These are phyloP conservation scores for Podosphaera fusca DNA, from an alignment of 2,329 filamentous ascomycete species.

Conservation along the genomic window DNA sequence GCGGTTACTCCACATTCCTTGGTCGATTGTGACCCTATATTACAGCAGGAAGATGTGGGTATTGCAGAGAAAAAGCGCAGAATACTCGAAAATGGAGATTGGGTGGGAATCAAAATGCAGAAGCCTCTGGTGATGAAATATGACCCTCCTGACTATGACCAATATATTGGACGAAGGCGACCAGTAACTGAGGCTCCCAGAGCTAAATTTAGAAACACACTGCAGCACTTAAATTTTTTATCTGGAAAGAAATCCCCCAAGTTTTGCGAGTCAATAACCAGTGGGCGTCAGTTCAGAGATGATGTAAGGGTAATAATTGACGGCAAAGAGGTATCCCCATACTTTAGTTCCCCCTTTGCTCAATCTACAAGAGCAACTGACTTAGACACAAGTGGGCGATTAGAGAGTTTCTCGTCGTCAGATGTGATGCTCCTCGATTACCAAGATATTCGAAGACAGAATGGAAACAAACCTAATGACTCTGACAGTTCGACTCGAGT, in stretches of 20 bases:
- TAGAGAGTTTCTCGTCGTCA: slow-evolving; percentile 6
- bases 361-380: background rate
- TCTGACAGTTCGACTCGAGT: background rate
- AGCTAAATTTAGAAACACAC: slow-evolving; percentile 8
- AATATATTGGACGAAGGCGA: slow-evolving; percentile 13
- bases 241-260: background rate
- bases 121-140: slow-evolving; percentile 10
- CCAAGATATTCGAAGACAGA: slow-evolving; percentile 1
- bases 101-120: slow-evolving; percentile 13
- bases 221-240: slow-evolving; percentile 7
- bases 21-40: background rate
- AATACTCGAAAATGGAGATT: slow-evolving; percentile 13
- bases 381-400: background rate
- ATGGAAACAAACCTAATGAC: background rate
- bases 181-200: slow-evolving; percentile 8
- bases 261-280: background rate
- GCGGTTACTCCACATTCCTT: background rate
- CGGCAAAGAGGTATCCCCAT: slow-evolving; percentile 8
- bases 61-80: slow-evolving; percentile 10
- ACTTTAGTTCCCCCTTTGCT: slow-evolving; percentile 10
- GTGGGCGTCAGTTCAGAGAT: background rate
- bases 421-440: slow-evolving; percentile 14
- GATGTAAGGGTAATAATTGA: slow-evolving; percentile 15
- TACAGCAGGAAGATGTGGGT: slow-evolving; percentile 3
- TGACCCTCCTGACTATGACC: slow-evolving; percentile 5